Base-by-base conservation (phyloP, 2,329 filamentous ascomycete species). In the Eurotiales sp. region DNA sequence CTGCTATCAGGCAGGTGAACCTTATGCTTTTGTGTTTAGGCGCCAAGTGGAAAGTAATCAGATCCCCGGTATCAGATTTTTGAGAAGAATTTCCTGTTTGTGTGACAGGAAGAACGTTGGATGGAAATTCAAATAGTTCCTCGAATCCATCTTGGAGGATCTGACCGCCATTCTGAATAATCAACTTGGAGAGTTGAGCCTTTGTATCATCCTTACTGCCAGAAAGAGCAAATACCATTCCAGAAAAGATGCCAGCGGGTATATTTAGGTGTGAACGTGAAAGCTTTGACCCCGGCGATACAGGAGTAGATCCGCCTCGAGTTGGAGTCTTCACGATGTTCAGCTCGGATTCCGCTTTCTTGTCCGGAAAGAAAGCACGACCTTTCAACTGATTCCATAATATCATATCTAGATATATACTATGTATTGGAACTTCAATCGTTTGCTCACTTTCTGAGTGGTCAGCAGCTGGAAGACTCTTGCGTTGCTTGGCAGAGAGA, bases 191-290 rank as follows among this genome's bases (percentile, higher is more conserved):
- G 2, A 93, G 66, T 43, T 73, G 63, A 57, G 81, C 61, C 66
- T 82, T 81, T 15, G 82, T 78, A 8, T 72, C 72, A 14, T 76
- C 77, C 47, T 82, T 77, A 1, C 80, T 76, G 2, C 76, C 73
- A 0, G 90, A 92, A 10, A 96, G 80, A 0, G 90, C 90, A 68
- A 97, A 96, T 0, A 83, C 83, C 90, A 96, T 96, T 37, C 85
- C 83, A 1, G 79, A 72, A 61, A 97, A 96, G 0, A 95, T 56
- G 2, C 74, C 73, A 15, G 59, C 62, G 3, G 41, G 58, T 54
- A 55, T 56, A 19, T 63, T 59, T 10, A 63, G 58, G 43, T 64
- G 52, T 47, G 58, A 65, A 53, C 77, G 73, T 6, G 76, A 75
- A 21, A 74, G 66, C 15, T 77, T 73, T 3, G 78, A 78, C 21